phyloP scores from a whole-genome alignment of 495 filamentous ascomycete species.

The Penicillium ucsense region DNA sequence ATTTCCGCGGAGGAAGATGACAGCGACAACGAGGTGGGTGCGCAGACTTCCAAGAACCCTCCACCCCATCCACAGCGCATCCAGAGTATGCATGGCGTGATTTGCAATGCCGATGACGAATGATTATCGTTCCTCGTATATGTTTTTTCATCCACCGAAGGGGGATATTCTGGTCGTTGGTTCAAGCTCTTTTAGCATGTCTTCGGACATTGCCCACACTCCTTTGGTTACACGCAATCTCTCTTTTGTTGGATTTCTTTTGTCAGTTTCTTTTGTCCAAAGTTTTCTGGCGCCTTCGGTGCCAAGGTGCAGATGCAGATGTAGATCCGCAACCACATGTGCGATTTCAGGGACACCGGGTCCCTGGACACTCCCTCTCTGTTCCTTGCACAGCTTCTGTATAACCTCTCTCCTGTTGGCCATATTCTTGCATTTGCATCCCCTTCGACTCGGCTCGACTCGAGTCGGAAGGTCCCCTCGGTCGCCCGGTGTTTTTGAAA shows the following conservation, averaged over 20 bases:
- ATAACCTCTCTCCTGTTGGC: not conserved
- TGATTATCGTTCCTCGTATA: not conserved
- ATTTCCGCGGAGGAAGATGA: constrained; percentile 35
- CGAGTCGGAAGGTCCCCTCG: not conserved
- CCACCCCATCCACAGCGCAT: constrained; percentile 46
- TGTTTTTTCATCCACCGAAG: not conserved
- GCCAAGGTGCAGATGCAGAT: not conserved
- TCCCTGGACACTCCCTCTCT: not conserved
- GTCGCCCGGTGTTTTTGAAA: not conserved
- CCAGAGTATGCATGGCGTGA: constrained; percentile 53
- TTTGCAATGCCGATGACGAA: constrained; percentile 39
- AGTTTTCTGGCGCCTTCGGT: not conserved
- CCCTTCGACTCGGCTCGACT: too few relatives aligned
- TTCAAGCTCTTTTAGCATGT: constrained; percentile 3
- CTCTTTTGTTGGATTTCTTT: constrained; percentile 5
- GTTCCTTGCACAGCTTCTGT: not conserved
- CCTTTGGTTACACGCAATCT: constrained; percentile 12
- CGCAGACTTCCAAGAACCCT: constrained; percentile 8
- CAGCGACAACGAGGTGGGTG: constrained; percentile 19
- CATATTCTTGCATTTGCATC: too few relatives aligned
- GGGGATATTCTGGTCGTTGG: not conserved
- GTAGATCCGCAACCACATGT: constrained; percentile 1
- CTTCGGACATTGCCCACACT: constrained; percentile 18
- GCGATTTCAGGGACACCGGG: constrained; percentile 9
- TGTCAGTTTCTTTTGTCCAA: constrained; percentile 17